Percentiles rank a stretch among this genome's conserved stretches.
Conservation (phyloP, 2,329 filamentous ascomycete species). For the Ophiostoma australiae region DNA sequence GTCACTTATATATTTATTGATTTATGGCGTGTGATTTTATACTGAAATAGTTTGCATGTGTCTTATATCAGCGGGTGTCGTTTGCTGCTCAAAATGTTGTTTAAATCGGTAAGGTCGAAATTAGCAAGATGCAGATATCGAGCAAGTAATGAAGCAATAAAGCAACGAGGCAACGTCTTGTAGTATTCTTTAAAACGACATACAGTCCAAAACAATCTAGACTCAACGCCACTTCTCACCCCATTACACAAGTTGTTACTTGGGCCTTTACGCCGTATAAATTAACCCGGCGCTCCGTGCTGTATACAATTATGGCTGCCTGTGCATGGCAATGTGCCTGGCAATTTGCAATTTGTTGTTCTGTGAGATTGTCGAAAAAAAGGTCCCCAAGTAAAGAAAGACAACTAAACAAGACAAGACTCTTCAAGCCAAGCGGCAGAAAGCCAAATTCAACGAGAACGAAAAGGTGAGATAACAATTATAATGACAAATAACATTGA, state of each 20-base stretch:
- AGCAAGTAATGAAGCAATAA: background rate
- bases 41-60: background rate
- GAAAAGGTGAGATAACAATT: background rate
- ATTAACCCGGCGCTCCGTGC: background rate
- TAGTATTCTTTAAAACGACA: background rate
- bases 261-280: background rate
- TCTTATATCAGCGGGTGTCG: too few relatives aligned
- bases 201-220: conserved; percentile 20
- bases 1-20: background rate
- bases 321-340: background rate
- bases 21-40: background rate
- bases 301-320: background rate
- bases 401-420: conserved; percentile 1
- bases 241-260: conserved; percentile 15
- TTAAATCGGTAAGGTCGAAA: background rate
- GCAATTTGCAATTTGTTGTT: background rate
- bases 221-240: conserved; percentile 27
- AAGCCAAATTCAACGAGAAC: background rate
- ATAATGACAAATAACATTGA: background rate
- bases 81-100: background rate
- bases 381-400: background rate
- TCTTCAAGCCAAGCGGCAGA: background rate
- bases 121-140: background rate
- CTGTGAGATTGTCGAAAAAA: background rate
- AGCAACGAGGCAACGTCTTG: too few relatives aligned